These are phyloP conservation scores for Pythium diclinum DNA, from an alignment of 352 stramenopile genomes.

Conservation along the genomic window DNA sequence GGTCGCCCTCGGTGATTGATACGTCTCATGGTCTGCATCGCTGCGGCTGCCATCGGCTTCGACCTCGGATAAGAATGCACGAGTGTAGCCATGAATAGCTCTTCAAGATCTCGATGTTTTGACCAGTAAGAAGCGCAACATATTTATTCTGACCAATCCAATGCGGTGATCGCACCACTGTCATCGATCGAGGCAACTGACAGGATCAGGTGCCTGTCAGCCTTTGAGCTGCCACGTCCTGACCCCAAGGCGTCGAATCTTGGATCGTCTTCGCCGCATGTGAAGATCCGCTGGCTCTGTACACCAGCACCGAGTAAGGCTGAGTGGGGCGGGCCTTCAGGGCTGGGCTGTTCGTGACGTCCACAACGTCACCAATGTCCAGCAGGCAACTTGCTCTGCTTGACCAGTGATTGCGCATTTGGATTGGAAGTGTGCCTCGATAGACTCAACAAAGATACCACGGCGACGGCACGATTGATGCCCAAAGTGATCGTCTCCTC, in stretches of 20 bases:
- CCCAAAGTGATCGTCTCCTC: neutral
- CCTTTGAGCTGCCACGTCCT: slow-evolving; percentile 1
- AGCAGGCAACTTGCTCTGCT: too few species aligned
- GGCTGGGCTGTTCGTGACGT: too few species aligned
- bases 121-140: neutral
- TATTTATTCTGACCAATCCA: slow-evolving; percentile 4
- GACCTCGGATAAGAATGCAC: neutral
- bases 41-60: neutral
- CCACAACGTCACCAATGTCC: neutral
- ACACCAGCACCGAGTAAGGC: too few species aligned
- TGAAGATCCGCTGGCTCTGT: neutral
- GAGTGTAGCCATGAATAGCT: slow-evolving; percentile 5
- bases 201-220: too few species aligned
- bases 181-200: neutral
- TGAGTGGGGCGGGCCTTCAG: too few species aligned
- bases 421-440: too few species aligned
- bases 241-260: neutral
- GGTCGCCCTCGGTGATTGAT: too few species aligned
- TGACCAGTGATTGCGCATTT: too few species aligned
- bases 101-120: neutral
- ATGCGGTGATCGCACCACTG: neutral
- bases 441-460: too few species aligned
- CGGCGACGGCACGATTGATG: too few species aligned
- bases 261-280: neutral
- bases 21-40: neutral